Conservation (phyloP, 331 rosid genomes). For the Phaseolus coccineus region DNA sequence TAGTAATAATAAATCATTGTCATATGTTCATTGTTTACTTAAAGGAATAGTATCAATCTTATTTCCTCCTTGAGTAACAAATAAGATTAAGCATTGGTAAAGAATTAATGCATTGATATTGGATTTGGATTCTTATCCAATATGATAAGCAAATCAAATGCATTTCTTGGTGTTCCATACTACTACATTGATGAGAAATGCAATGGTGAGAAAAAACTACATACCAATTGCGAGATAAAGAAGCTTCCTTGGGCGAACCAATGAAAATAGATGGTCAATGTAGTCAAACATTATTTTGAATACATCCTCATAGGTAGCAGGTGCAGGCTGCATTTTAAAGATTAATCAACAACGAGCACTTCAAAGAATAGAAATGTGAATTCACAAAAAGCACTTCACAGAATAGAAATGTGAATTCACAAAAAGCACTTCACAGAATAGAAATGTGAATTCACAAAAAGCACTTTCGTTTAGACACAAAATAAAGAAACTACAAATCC, state of each 20-base stretch:
- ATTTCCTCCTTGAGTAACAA: neutral
- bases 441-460: constrained; percentile 12
- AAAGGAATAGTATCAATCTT: neutral
- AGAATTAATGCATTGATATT: neutral
- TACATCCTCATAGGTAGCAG: constrained; percentile 81
- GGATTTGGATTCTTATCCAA: neutral
- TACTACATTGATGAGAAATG: neutral
- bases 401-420: constrained; percentile 14
- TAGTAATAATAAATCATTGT: neutral
- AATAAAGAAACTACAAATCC: constrained; percentile 20
- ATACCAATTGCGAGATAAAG: constrained; percentile 94
- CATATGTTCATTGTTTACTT: constrained; percentile 1
- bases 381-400: constrained; percentile 17
- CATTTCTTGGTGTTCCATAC: neutral
- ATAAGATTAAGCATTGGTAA: constrained; percentile 1
- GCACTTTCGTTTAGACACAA: constrained; percentile 2
- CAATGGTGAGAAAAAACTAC: constrained; percentile 36
- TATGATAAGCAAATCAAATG: neutral
- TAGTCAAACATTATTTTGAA: constrained; percentile 82
- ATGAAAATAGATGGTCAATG: constrained; percentile 82
- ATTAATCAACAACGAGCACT: constrained; percentile 37
- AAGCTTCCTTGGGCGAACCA: constrained; percentile 98
- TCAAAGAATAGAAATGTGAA: constrained; percentile 11
- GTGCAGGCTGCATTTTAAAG: constrained; percentile 76
- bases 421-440: constrained; percentile 16